These are phyloP conservation scores for Didymella glomerata DNA, from an alignment of 2,329 filamentous ascomycete species.

Conservation along the genomic window DNA sequence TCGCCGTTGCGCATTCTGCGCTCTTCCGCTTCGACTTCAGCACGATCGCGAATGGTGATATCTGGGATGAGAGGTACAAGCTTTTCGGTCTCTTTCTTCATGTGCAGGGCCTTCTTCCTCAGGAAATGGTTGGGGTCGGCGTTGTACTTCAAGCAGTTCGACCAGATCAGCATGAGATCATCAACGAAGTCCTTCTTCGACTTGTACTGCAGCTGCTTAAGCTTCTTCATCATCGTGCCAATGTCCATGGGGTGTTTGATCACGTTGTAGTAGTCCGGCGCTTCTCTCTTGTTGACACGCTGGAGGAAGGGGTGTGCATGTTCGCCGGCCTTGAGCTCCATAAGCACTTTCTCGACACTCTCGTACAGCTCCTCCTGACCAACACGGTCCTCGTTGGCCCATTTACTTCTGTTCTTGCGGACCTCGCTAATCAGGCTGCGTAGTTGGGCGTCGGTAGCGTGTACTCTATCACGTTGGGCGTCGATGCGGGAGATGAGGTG, in stretches of 20 bases:
- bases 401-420: conserved; percentile 96
- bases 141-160: conserved; percentile 96
- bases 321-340: conserved; percentile 95
- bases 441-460: conserved; percentile 90
- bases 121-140: conserved; percentile 86
- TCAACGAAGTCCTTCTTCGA: conserved; percentile 91
- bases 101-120: conserved; percentile 90
- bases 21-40: conserved; percentile 80
- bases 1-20: conserved; percentile 84
- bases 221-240: conserved; percentile 97
- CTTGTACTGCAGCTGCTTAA: conserved; percentile 70
- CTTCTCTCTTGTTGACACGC: conserved; percentile 95
- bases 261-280: conserved; percentile 90
- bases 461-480: conserved; percentile 86
- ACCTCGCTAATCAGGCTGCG: conserved; percentile 96
- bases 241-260: conserved; percentile 99
- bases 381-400: conserved; percentile 97
- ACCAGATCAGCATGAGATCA: conserved; percentile 94
- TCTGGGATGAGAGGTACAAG: conserved; percentile 95
- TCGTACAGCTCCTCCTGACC: conserved; percentile 98
- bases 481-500: conserved; percentile 97
- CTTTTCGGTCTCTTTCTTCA: conserved; percentile 98
- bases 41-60: conserved; percentile 85
- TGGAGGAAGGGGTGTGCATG: conserved; percentile 96
- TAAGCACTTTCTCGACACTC: conserved; percentile 93